Base-by-base conservation (phyloP, 805 yeast genomes). In the Saccharomycopsis fermentans region DNA sequence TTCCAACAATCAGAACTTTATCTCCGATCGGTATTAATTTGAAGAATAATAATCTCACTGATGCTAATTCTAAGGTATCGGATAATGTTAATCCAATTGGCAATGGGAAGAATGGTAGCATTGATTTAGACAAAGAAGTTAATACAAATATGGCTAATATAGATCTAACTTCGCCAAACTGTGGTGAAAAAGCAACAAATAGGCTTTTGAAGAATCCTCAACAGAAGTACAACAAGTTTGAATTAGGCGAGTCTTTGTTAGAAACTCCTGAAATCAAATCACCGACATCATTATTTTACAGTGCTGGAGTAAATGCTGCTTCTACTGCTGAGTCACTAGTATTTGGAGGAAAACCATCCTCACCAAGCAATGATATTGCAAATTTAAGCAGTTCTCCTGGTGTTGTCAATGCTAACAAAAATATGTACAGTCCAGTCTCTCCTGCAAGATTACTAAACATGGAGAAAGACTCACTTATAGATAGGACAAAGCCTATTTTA, bases 1-100 rank as follows among this genome's bases (percentile, higher is more conserved):
- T 61, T 29, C 63, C 63, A 34, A 57, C 56, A 26, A 55, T 59
- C 26, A 36, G 48, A n/a, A 27, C 58, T 16, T 52, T 52, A 21
- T 47, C 58, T 12, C 55, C 56, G 6, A 53, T 26, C 26, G 35
- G 55, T 24, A 40, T 43, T 16, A 29, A 56, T 37, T 58, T 58
- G 37, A 51, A 37, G 43, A 43, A 21, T 43, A 26, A 43, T 6
- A 21, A n/a, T 16, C 11, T 11, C 9, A 40, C 9, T 19, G 5
- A 12, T 40, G 26, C 16, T 21, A 43, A 43, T 3, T 12, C n/a
- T 21, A 29, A 21, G 6, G 27, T 12, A 21, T 9, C 9, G 12
- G 16, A 27, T 11, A 43, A 19, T 9, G 12, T 43, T 19, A 21
- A 14, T 11, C 3, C 50, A 21, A 21, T 24, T 9, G n/a, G 50